Base-by-base conservation (phyloP, 176 grass and related monocot species). In the Juncus inflexus region DNA sequence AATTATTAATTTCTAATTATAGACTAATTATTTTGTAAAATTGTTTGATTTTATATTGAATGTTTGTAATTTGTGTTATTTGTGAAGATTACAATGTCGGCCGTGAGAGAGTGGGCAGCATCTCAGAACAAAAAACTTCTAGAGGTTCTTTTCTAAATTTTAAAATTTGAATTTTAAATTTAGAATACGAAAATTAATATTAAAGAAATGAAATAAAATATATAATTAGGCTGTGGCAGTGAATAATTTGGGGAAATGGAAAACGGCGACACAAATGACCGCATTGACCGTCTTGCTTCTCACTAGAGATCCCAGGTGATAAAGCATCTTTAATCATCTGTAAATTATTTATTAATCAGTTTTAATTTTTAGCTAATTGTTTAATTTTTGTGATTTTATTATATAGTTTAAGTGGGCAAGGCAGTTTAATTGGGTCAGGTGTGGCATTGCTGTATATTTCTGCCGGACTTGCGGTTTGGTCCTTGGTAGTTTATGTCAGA, bases 11-110 rank as follows among this genome's bases (percentile, higher is more conserved):
- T 2, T 39, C 35, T 70, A 55, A 28, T 58, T 71, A 40, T 15
- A 13, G 12, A 71, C 28, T 42, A 28, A 28, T 28, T 47, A 47
- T 6, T 47, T 47, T 47, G 43, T 47, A 9, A 9, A 47, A 47
- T 47, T 47, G 9, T 6, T 47, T 47, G 43, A 47, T 47, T 5
- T 47, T 28, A 28, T 28, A 28, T 28, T 28, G 19, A 28, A 28
- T 28, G 19, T 28, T 28, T 28, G 19, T 28, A 28, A 28, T 47
- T 47, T 47, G 43, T n/a, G 63, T 35, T 71, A 11, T 72, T 77
- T 81, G 3, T 73, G 40, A 77, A 99, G 95, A 99, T 99, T 42
- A 99, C 95, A 78, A 99, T 99, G 95, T 99, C 95, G 58, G 89
- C 95, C 55, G 89, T 99, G 19, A 89, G 89, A 70, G 89, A 99